Conservation (phyloP, 257 asterid genomes). For the Lycium ferocissimum region DNA sequence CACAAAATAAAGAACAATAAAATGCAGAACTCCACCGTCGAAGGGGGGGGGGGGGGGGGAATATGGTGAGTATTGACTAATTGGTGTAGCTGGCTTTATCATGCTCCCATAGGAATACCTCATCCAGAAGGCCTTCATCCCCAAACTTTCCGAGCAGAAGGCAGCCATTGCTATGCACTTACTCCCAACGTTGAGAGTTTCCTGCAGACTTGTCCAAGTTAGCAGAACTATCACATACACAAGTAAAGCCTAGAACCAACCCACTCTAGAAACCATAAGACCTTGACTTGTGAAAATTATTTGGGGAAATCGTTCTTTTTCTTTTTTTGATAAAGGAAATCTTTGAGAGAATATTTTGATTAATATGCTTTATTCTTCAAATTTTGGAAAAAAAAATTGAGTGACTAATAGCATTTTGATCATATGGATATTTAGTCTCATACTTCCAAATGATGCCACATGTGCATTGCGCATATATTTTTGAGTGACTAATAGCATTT, state of each 20-base stretch:
- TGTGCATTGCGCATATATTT: neutral
- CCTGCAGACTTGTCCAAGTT: conserved; percentile 22
- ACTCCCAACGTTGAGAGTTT: neutral
- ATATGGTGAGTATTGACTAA: conserved; percentile 5
- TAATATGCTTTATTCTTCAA: neutral
- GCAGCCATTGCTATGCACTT: conserved; percentile 15
- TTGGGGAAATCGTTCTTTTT: neutral
- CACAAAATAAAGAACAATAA: neutral
- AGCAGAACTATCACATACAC: neutral
- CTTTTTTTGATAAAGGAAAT: neutral
- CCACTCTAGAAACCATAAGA: conserved; percentile 6
- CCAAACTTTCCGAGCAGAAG: neutral
- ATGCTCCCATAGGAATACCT: conserved; percentile 3
- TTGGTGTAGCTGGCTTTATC: neutral
- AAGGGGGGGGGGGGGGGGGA: neutral
- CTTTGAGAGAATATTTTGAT: neutral
- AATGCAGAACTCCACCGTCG: neutral
- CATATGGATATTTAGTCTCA: conserved; percentile 3
- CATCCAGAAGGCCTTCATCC: conserved; percentile 6
- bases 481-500: too few relatives aligned
- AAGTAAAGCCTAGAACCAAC: neutral
- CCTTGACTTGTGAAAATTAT: neutral
- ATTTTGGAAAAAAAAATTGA: neutral
- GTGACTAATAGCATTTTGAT: neutral
- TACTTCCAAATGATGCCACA: neutral